Evolutionary conservation across 75 land plant species (phyloP), one percentile per base, ranked within the genome.

Genomic region (Selaginella moellendorffii): DNA sequence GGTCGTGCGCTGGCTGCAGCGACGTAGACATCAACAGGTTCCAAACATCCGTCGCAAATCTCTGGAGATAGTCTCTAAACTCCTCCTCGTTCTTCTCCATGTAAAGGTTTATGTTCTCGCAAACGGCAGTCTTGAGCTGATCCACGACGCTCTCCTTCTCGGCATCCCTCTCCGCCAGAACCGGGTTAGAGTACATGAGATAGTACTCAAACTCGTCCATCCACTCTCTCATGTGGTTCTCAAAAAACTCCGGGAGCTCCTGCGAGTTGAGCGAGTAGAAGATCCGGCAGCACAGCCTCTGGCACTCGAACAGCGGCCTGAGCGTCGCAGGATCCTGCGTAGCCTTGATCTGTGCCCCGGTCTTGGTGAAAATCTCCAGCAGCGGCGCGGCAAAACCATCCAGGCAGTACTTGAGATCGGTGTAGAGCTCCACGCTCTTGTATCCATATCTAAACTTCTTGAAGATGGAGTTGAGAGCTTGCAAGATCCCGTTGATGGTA

Each of bases 71-170:
- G 22, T 65, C 85, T 67, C 76, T 73, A 68, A 95, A 95, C 67
- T 86, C 88, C 58, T 95, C 97, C 69, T 95, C 99, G 54, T 90
- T 82, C 81, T 82, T 90, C 67, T 95, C 91, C 88, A 95, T 86
- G 61, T 95, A 95, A 2, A 95, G 90, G 53, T 78, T 87, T 53
- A 95, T 87, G 68, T 90, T 95, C 66, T 95, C 99, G 62, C 97
- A 90, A 0, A 95, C 73, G 1, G 99, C 90, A 5, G 99, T 78
- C 14, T 96, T 73, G 30, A 90, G 76, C 20, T 72, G 77, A 54
- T 95, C 97, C 2, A 82, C 80, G 1, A 83, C 60, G 10, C 72
- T 71, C 12, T 77, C 69, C 61, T 83, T 83, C 30, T 80, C 86
- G 0, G 29, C 65, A 0, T 78, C 76, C 25, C 66, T 74, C 18